Evolutionary conservation across 352 stramenopile species (phyloP), one percentile per base, ranked within the genome.

Genomic region (Pythium guiyangense): DNA sequence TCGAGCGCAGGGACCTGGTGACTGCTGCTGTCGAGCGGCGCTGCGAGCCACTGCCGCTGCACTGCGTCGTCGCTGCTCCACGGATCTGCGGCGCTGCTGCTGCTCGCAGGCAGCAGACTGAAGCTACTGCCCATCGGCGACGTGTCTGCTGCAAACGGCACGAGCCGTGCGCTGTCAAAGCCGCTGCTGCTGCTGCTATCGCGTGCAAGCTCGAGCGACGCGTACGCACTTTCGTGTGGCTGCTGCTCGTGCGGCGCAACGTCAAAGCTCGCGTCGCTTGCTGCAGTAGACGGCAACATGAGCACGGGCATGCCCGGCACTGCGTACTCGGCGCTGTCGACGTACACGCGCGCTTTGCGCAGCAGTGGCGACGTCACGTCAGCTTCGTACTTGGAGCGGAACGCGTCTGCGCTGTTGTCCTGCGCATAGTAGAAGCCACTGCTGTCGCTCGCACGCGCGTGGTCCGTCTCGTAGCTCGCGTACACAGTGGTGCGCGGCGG

Each of bases 381-480:
- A 47, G 22, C 29, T 20, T 58, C 60, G 54, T 53, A 62, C 54
- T 66, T 66, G 18, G 47, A 40, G 34, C 53, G 57, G 42, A 45
- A 66, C 26, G 52, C 50, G 27, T 63, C 31, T 2, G 31, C 6
- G 31, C n/a, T n/a, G 31, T 9, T 37, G n/a, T 63, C 57, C n/a
- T 44, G 26, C 15, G 35, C 9, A 45, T 60, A 39, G 43, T 53
- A 37, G 50, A 53, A 53, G 26, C 25, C 20, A 47, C n/a, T n/a
- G n/a, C 35, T 20, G n/a, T n/a, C 35, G 26, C 25, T 46, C 51
- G 35, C 1, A 2, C 17, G 25, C 39, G 6, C 1, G 25, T 10
- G 42, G 27, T 37, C 31, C 6, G 31, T 37, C 31, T 37, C n/a
- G n/a, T n/a, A n/a, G n/a, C n/a, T n/a, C n/a, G n/a, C 31, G 31